Evolutionary conservation across 495 filamentous ascomycete genomes (phyloP), one percentile per base, ranked within the genome.

Genomic region (Daldinia decipiens): DNA sequence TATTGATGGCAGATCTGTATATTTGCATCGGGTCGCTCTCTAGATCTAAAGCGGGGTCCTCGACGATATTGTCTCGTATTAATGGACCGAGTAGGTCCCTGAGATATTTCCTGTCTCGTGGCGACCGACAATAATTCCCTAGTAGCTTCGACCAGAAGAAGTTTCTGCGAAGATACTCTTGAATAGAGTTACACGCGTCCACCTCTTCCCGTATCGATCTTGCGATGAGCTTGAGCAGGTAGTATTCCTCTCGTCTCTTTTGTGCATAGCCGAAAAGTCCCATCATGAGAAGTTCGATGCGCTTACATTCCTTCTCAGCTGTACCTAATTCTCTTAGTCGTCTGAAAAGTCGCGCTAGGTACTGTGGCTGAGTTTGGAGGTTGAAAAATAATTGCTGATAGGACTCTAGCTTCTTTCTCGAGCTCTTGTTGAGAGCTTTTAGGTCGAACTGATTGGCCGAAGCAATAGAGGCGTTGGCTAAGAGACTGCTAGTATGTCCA

Each of bases 381-480:
- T 95, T 91, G 82, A 98, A 98, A 82, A 99, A 99, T 47, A 99
- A 87, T 71, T 98, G 93, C 75, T 99, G 96, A 72, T 99, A 99
- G 52, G 93, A 92, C 67, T 98, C 95, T 4, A 99, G 84, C 82
- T 98, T 98, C 80, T 90, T 93, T 65, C 95, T 83, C 7, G 95
- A 98, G 62, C 91, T 93, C 78, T 98, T 97, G 83, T 99, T 99
- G 60, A 99, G 80, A 1, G 95, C 95, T 80, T 98, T 98, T 47
- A 98, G 87, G 74, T 98, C 95, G 76, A 97, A 97, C 7, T 95
- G 94, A 74, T 98, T 95, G 59, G 90, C 90, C 24, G 92, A 97
- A 9, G 92, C 88, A 40, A 97, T 95, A 51, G 93, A 89, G 12
- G 87, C 93, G 77, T 95, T 97, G 58, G 91, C 91, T 38, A 98